phyloP scores from a whole-genome alignment of 2,329 filamentous ascomycete genomes.

The Diaporthe helianthi region DNA sequence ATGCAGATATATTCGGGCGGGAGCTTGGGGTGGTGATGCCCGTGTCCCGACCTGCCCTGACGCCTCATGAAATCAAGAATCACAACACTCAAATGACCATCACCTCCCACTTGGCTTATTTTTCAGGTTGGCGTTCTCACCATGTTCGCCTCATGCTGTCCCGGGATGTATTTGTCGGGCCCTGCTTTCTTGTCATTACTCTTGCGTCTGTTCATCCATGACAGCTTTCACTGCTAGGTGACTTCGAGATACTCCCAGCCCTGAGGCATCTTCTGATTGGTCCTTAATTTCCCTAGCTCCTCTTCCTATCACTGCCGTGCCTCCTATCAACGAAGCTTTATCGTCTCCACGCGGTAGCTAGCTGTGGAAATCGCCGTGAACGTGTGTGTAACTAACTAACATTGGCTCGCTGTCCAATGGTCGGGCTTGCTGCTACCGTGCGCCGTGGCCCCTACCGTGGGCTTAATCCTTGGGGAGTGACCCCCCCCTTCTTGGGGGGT shows the following conservation, averaged over 20 bases:
- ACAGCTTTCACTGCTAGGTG: not conserved
- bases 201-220: not conserved
- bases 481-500: no score
- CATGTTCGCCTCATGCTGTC: not conserved
- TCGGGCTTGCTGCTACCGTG: no score
- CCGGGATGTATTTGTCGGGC: not conserved
- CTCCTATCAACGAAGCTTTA: not conserved
- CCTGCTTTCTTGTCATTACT: not conserved
- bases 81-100: constrained; percentile 1
- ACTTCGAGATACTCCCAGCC: not conserved
- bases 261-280: not conserved
- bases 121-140: not conserved
- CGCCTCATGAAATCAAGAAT: constrained; percentile 24
- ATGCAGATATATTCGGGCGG: constrained; percentile 4
- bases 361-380: not conserved
- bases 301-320: not conserved
- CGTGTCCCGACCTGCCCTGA: not conserved
- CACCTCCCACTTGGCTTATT: not conserved
- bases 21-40: not conserved
- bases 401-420: not conserved
- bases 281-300: not conserved
- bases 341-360: not conserved
- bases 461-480: not conserved
- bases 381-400: not conserved
- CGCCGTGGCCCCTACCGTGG: not conserved